Evolutionary conservation across 305 asterid genomes (phyloP), one percentile per base, ranked within the genome.

Genomic region (Rubia occidens): DNA sequence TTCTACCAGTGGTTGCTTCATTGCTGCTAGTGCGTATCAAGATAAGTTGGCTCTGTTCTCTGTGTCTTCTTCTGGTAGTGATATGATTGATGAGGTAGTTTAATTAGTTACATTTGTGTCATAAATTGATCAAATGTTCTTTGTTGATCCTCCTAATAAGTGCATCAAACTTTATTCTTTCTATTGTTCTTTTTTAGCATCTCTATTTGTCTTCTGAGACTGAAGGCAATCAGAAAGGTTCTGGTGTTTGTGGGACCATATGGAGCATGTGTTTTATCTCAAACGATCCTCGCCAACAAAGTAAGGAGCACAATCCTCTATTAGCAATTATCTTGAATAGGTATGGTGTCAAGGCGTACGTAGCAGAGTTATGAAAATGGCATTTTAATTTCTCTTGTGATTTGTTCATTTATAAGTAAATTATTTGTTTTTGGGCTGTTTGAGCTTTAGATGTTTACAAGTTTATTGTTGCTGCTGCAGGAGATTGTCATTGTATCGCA

Each of bases 211-310:
- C 95, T 79, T 75, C 90, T 73, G 90, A 85, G 76, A 91, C 78
- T 77, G 89, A 84, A 76, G 75, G 76, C 74, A 71, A 84, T 78
- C 72, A 74, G 35, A 83, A 68, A 75, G 91, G 95, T 78, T 74
- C 77, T 73, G 79, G 75, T 85, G 78, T 84, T 69, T 81, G 85
- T 81, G 99, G 97, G 82, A 87, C 97, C 69, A 94, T 94, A 86
- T 94, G 99, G 99, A 91, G 97, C 89, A 94, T 94, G 99, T 94
- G 99, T 88, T 94, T 94, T 80, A 84, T 94, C 82, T 86, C 99
- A 49, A 76, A 82, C 72, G 86, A 84, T 81, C 56, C 75, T 73
- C 73, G 73, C 71, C 89, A 80, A 74, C 64, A 83, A 71, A 77
- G 77, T 79, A 79, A 82, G 85, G 86, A 73, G 72, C 71, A 55